phyloP scores from a whole-genome alignment of 2,329 filamentous ascomycete genomes.

The Trichoderma hamatum region DNA sequence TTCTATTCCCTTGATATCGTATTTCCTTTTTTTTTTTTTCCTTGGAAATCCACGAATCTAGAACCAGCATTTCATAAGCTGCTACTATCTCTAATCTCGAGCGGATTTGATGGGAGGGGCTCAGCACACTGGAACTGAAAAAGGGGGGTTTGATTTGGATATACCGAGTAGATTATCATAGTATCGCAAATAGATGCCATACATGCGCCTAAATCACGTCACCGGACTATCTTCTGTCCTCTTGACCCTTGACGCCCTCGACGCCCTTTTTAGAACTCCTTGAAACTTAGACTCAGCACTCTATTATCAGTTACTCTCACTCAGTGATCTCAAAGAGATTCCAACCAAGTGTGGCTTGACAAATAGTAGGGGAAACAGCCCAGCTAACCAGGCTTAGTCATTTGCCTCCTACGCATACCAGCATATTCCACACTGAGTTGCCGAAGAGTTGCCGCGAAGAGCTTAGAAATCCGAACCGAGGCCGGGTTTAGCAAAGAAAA shows the following conservation, averaged over 20 bases:
- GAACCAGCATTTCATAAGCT: not conserved
- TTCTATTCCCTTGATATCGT: not conserved
- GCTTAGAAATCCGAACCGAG: conserved; percentile 17
- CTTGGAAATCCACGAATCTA: not conserved
- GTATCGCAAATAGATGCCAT: conserved; percentile 7
- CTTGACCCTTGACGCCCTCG: not conserved
- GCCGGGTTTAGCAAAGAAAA: not conserved
- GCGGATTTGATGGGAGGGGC: conserved; percentile 24
- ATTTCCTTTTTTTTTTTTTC: not conserved
- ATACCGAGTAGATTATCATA: not conserved
- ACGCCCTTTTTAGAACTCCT: not conserved
- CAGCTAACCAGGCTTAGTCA: not conserved
- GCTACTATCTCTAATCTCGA: not conserved
- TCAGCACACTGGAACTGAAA: not conserved
- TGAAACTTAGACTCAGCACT: not conserved
- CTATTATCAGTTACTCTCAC: not conserved
- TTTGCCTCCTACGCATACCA: not conserved
- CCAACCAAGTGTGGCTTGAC: not conserved
- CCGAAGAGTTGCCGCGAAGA: not conserved
- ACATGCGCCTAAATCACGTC: not conserved
- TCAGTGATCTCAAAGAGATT: not conserved
- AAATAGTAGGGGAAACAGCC: not conserved
- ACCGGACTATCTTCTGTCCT: not conserved
- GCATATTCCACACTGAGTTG: not conserved
- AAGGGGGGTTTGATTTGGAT: not conserved